Conservation (phyloP, 1,139 yeast species). For the Candida glucosophila region DNA sequence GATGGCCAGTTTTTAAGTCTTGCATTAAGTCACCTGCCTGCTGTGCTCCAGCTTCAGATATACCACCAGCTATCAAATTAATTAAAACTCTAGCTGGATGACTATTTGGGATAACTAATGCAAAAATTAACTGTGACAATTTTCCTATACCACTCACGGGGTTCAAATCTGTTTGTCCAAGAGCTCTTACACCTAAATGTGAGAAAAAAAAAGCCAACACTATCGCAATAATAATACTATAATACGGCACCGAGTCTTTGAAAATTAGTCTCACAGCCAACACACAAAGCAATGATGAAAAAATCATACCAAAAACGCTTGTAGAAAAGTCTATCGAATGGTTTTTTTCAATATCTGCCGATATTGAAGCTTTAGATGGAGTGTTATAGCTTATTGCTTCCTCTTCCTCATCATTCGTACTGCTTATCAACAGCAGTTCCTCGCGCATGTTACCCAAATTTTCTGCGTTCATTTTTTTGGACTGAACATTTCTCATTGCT, state of each 20-base stretch:
- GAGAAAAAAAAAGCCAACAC: slow-evolving; percentile 71
- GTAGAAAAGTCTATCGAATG: slow-evolving; percentile 44
- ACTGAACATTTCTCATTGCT: not conserved
- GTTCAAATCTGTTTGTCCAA: slow-evolving; percentile 93
- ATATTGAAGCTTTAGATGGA: too few relatives aligned
- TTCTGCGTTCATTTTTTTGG: not conserved
- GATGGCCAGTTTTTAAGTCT: slow-evolving; percentile 89
- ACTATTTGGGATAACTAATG: slow-evolving; percentile 63
- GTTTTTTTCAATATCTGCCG: slow-evolving; percentile 13
- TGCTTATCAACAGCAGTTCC: too few relatives aligned
- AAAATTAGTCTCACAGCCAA: slow-evolving; percentile 58
- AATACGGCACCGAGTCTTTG: slow-evolving; percentile 62
- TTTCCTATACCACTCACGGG: slow-evolving; percentile 98
- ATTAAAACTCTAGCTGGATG: slow-evolving; percentile 79
- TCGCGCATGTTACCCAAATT: not conserved
- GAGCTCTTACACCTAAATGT: slow-evolving; percentile 80
- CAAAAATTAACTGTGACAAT: slow-evolving; percentile 81
- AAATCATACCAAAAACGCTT: slow-evolving; percentile 52
- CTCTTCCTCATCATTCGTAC: too few relatives aligned
- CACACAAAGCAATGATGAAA: slow-evolving; percentile 62
- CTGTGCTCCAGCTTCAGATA: slow-evolving; percentile 98
- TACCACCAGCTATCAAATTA: slow-evolving; percentile 89
- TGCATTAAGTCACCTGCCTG: slow-evolving; percentile 99
- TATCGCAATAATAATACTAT: slow-evolving; percentile 62
- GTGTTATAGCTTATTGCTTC: not conserved